These are phyloP conservation scores for Mycena metata DNA, from an alignment of 768 basidiomycete genomes.

Conservation along the genomic window DNA sequence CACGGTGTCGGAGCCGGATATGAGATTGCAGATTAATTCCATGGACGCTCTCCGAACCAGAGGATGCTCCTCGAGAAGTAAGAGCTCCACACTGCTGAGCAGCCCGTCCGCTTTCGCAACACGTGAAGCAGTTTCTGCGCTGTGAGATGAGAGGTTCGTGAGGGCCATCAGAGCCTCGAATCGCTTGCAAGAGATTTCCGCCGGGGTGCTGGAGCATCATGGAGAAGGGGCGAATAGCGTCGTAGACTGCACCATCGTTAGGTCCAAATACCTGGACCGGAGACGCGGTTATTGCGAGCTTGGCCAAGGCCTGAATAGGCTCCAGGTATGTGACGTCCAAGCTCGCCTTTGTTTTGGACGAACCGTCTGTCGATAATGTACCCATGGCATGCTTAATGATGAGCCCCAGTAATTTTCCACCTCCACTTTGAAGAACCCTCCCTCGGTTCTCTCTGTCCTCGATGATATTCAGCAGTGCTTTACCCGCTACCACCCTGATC, in stretches of 20 bases:
- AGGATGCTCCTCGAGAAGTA: conserved; percentile 85
- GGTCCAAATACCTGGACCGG: conserved; percentile 94
- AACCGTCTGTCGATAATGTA: conserved; percentile 44
- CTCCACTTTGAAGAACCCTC: conserved; percentile 81
- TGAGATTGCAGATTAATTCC: conserved; percentile 93
- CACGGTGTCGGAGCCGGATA: conserved; percentile 79
- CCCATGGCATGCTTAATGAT: conserved; percentile 67
- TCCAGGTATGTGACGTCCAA: conserved; percentile 64
- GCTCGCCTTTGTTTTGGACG: conserved; percentile 42
- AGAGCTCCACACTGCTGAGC: conserved; percentile 74
- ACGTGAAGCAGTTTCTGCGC: conserved; percentile 72
- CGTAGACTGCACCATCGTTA: conserved; percentile 78
- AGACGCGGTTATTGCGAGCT: conserved; percentile 92
- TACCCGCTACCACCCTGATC: conserved; percentile 70
- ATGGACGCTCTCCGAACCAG: conserved; percentile 89
- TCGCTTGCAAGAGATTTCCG: conserved; percentile 80
- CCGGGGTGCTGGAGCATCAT: conserved; percentile 77
- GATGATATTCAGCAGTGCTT: conserved; percentile 76
- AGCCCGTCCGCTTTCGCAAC: conserved; percentile 75
- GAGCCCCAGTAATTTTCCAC: conserved; percentile 72
- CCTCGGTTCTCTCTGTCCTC: conserved; percentile 86
- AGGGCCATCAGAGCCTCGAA: conserved; percentile 98
- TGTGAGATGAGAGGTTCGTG: conserved; percentile 92
- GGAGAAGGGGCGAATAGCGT: conserved; percentile 87
- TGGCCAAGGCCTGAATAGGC: conserved; percentile 90